These are phyloP conservation scores for Lachancea meyersii DNA, from an alignment of 805 yeast genomes.

Conservation along the genomic window DNA sequence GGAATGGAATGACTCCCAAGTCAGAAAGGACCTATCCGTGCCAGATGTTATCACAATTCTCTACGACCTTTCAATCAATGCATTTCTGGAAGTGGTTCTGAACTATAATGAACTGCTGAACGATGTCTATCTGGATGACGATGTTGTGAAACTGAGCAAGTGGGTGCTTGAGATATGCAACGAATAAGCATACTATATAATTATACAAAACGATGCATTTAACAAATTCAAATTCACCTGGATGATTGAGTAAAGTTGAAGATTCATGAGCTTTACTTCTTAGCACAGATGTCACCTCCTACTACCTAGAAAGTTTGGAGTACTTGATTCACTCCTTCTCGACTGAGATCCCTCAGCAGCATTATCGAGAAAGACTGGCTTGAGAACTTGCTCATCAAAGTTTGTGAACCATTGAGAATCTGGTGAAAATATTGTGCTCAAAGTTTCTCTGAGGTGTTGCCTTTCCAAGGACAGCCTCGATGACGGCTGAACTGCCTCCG, in stretches of 20 bases:
- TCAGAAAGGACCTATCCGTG: constrained; percentile 12
- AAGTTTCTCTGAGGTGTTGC: constrained; percentile 14
- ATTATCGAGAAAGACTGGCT: constrained; percentile 80
- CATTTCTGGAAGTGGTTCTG: constrained; percentile 58
- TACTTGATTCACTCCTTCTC: constrained; percentile 6
- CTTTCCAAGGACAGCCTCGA: constrained; percentile 16
- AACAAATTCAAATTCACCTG: background rate
- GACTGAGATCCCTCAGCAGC: constrained; percentile 5
- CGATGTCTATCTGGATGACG: constrained; percentile 56
- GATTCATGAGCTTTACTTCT: no score
- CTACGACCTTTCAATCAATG: constrained; percentile 58
- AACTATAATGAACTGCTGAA: constrained; percentile 57
- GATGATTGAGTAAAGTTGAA: background rate
- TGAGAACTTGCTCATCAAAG: constrained; percentile 88
- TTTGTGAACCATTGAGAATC: constrained; percentile 82
- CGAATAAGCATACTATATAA: constrained; percentile 8
- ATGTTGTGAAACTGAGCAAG: constrained; percentile 61
- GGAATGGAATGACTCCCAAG: constrained; percentile 27
- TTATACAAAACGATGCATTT: background rate
- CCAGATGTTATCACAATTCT: constrained; percentile 45
- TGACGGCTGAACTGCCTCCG: constrained; percentile 7
- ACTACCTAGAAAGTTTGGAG: constrained; percentile 7
- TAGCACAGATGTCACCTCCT: constrained; percentile 1
- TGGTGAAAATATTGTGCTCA: constrained; percentile 25
- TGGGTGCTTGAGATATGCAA: constrained; percentile 56